A percentile compares a stretch with the other conserved stretches of the same genome.
Conservation (phyloP, 768 basidiomycete species). For the Clitopilus passeckerianus region DNA sequence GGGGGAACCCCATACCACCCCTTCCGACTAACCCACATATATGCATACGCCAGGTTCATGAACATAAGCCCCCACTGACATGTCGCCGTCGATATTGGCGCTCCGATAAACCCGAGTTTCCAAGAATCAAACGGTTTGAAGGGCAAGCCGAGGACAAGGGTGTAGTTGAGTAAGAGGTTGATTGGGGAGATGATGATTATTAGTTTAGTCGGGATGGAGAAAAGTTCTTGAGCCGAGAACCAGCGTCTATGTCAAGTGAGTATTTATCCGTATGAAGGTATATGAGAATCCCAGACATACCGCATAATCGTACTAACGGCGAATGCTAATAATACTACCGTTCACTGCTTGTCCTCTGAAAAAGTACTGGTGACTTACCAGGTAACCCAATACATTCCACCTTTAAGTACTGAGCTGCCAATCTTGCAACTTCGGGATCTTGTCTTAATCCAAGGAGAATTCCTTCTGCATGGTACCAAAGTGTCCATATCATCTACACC, state of each 20-base stretch:
- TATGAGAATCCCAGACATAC: background rate
- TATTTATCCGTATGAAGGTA: background rate
- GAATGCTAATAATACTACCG: conserved; percentile 23
- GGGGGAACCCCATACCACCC: background rate
- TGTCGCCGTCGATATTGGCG: conserved; percentile 83
- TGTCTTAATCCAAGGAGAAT: conserved; percentile 72
- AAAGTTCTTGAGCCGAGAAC: conserved; percentile 83
- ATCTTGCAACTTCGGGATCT: conserved; percentile 76
- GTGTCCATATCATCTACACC: conserved; percentile 43
- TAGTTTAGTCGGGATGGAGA: conserved; percentile 79
- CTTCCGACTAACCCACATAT: conserved; percentile 29
- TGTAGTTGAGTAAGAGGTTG: conserved; percentile 76
- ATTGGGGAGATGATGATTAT: conserved; percentile 80
- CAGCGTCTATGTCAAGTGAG: conserved; percentile 37
- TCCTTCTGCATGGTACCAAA: conserved; percentile 82
- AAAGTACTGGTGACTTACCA: no score
- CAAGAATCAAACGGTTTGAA: conserved; percentile 69
- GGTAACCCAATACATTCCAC: conserved; percentile 77
- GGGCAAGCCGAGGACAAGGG: conserved; percentile 35
- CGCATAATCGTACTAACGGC: conserved; percentile 42
- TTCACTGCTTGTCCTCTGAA: no score
- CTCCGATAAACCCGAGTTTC: conserved; percentile 85
- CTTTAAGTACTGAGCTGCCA: conserved; percentile 71
- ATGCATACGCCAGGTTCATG: conserved; percentile 72
- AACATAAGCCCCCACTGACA: conserved; percentile 54